These are phyloP conservation scores for Colletotrichum orchidophilum DNA, from an alignment of 2,329 filamentous ascomycete species.

Conservation along the genomic window DNA sequence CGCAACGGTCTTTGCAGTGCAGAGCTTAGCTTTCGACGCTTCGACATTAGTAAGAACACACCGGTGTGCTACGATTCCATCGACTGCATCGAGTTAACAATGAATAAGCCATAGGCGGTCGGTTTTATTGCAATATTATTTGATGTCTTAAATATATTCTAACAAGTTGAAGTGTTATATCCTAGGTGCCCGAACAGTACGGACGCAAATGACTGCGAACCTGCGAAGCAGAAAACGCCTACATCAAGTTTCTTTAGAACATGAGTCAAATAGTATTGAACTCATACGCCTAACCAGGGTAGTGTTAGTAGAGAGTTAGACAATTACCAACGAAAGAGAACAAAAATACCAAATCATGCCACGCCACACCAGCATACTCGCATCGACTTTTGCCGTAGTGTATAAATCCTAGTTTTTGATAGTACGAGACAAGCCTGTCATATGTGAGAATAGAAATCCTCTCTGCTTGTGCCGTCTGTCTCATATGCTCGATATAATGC, in stretches of 20 bases:
- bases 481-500: conserved; percentile 38
- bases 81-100: not conserved
- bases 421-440: conserved; percentile 41
- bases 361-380: conserved; percentile 42
- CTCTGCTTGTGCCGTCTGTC: conserved; percentile 31
- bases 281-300: not conserved
- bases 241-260: not conserved
- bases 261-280: not conserved
- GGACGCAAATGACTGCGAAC: too few relatives aligned
- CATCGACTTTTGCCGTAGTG: conserved; percentile 43
- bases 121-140: too few relatives aligned
- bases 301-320: not conserved
- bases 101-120: too few relatives aligned
- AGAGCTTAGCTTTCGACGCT: not conserved
- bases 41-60: not conserved
- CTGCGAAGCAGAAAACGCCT: too few relatives aligned
- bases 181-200: too few relatives aligned
- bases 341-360: conserved; percentile 44
- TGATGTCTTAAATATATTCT: too few relatives aligned
- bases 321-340: not conserved
- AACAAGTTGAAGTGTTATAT: too few relatives aligned
- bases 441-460: conserved; percentile 43
- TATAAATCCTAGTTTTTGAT: conserved; percentile 42
- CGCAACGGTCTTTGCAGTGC: not conserved
- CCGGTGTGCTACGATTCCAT: not conserved